A percentile compares a stretch with the other conserved stretches of the same genome.
Conservation (phyloP, 2,329 filamentous ascomycete species). For the Phaeosphaeriaceae sp. region DNA sequence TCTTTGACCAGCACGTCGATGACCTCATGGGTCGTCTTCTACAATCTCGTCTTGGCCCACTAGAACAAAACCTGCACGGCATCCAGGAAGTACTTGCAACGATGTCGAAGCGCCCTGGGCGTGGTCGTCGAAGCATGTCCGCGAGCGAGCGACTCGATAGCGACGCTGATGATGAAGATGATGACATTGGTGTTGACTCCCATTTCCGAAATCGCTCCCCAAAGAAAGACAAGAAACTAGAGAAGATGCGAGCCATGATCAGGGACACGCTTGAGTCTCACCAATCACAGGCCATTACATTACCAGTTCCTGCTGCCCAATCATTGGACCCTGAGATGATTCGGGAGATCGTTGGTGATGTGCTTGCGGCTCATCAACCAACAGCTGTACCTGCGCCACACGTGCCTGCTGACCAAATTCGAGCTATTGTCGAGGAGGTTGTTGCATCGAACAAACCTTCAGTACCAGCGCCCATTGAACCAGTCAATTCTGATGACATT, state of each 20-base stretch:
- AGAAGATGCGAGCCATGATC: slow-evolving; percentile 70
- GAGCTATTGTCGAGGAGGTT: slow-evolving; percentile 65
- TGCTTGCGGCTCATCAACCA: slow-evolving; percentile 59
- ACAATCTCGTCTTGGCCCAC: slow-evolving; percentile 75
- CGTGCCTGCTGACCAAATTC: slow-evolving; percentile 73
- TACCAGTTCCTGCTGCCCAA: slow-evolving; percentile 35
- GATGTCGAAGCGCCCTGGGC: slow-evolving; percentile 58
- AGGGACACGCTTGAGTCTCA: slow-evolving; percentile 68
- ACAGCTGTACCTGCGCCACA: slow-evolving; percentile 29
- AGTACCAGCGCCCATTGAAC: slow-evolving; percentile 21
- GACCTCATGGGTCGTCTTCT: slow-evolving; percentile 80
- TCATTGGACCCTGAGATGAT: slow-evolving; percentile 72
- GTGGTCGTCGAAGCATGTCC: slow-evolving; percentile 70
- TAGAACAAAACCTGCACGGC: slow-evolving; percentile 77
- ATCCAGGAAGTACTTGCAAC: slow-evolving; percentile 74
- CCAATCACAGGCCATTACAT: slow-evolving; percentile 41
- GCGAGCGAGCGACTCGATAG: slow-evolving; percentile 73
- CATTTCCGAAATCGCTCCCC: slow-evolving; percentile 76
- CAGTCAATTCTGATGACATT: slow-evolving; percentile 37
- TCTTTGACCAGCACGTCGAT: slow-evolving; percentile 92
- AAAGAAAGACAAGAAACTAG: slow-evolving; percentile 76
- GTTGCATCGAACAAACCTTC: slow-evolving; percentile 56
- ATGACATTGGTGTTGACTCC: slow-evolving; percentile 63
- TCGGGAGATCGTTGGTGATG: slow-evolving; percentile 63
- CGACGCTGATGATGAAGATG: slow-evolving; percentile 94